Conservation (phyloP, 306 rosid species). For the Lupinus albus region DNA sequence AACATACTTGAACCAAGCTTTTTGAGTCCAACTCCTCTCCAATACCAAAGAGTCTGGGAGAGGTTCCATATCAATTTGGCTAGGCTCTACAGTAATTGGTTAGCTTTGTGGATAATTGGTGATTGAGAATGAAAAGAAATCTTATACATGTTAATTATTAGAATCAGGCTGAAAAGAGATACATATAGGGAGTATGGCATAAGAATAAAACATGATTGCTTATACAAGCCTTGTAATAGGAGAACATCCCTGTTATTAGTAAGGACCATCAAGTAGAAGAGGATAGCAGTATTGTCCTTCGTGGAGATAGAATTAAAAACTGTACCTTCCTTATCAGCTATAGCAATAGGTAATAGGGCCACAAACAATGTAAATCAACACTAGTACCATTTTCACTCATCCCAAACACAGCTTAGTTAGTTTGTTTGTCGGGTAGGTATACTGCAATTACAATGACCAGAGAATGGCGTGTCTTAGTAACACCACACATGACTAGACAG, state of each 20-base stretch:
- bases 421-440: constrained; percentile 58
- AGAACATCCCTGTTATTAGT: constrained; percentile 21
- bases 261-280: constrained; percentile 32
- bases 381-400: constrained; percentile 34
- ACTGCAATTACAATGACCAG: constrained; percentile 53
- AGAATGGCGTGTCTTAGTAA: constrained; percentile 39
- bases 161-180: constrained; percentile 22
- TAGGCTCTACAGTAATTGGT: not conserved
- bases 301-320: constrained; percentile 19
- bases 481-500: constrained; percentile 38
- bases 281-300: constrained; percentile 36
- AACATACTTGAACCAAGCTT: too few relatives aligned
- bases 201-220: constrained; percentile 20
- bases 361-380: constrained; percentile 46
- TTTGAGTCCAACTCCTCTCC: too few relatives aligned
- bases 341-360: constrained; percentile 27
- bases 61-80: too few relatives aligned
- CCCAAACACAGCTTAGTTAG: constrained; percentile 35
- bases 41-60: too few relatives aligned
- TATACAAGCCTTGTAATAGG: constrained; percentile 34
- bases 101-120: not conserved
- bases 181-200: constrained; percentile 25
- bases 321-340: constrained; percentile 14
- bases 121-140: constrained; percentile 31
- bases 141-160: not conserved